Evolutionary conservation across 2,329 filamentous ascomycete species (phyloP).

Genomic region (Colletotrichum cuscutae): DNA sequence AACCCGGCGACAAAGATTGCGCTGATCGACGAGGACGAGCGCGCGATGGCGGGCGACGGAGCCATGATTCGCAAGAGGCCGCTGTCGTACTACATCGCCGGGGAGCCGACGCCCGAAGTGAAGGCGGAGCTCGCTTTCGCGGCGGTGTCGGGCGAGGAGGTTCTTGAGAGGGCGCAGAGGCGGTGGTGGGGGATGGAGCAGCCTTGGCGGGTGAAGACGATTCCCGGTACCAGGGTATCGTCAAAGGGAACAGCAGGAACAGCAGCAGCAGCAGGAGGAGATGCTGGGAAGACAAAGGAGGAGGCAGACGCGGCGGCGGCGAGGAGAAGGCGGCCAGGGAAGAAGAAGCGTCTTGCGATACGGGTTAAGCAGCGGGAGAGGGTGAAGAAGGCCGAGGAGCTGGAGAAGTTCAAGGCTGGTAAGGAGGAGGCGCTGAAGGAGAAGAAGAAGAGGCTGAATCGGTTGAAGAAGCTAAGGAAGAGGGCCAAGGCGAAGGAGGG

Average conservation of each 20-base stretch:
- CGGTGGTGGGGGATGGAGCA: constrained; percentile 68
- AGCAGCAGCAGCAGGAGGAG: too few relatives aligned
- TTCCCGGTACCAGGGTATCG: constrained; percentile 40
- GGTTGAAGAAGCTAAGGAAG: constrained; percentile 68
- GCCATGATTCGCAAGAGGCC: constrained; percentile 52
- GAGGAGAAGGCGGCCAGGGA: constrained; percentile 61
- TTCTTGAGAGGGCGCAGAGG: constrained; percentile 54
- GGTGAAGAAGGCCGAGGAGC: constrained; percentile 51
- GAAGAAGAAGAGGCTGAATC: constrained; percentile 71
- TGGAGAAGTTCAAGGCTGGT: constrained; percentile 50
- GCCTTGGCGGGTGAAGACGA: constrained; percentile 66
- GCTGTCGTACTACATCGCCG: constrained; percentile 60
- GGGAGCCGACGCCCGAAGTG: constrained; percentile 47
- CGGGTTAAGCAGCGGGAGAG: constrained; percentile 56
- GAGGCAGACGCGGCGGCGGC: constrained; percentile 39
- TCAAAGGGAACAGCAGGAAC: background rate
- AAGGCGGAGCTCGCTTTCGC: constrained; percentile 53
- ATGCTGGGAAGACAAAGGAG: background rate
- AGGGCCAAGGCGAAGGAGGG: constrained; percentile 67
- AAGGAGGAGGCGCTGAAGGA: constrained; percentile 68
- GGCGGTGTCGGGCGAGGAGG: constrained; percentile 63
- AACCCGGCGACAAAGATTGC: constrained; percentile 60
- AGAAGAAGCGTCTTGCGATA: constrained; percentile 66
- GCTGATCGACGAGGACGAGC: constrained; percentile 55
- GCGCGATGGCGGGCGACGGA: constrained; percentile 46